Evolutionary conservation across 2,329 filamentous ascomycete genomes (phyloP).

Genomic region (Hortaea sp.): DNA sequence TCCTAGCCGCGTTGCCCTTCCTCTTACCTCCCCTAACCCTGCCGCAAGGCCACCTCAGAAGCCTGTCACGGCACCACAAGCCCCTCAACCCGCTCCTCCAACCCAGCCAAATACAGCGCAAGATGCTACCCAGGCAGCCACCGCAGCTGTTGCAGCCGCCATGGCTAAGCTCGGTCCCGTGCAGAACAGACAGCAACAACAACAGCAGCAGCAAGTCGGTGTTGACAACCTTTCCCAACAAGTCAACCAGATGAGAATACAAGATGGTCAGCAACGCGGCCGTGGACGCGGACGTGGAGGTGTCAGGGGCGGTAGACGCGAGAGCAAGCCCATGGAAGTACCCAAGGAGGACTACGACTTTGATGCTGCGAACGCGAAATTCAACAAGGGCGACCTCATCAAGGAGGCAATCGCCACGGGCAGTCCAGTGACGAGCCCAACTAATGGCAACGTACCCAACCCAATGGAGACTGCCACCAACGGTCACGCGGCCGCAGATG

Average conservation of each 20-base stretch:
- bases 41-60: slow-evolving; percentile 14
- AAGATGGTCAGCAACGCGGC: slow-evolving; percentile 24
- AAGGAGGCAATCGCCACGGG: slow-evolving; percentile 78
- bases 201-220: slow-evolving; percentile 7
- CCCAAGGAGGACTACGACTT: slow-evolving; percentile 91
- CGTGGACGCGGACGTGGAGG: slow-evolving; percentile 40
- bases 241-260: slow-evolving; percentile 62
- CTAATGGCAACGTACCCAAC: slow-evolving; percentile 14
- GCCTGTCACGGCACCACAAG: slow-evolving; percentile 2
- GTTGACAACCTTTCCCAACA: slow-evolving; percentile 64
- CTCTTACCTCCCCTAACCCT: slow-evolving; percentile 41
- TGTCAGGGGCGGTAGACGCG: slow-evolving; percentile 26
- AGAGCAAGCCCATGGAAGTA: slow-evolving; percentile 59
- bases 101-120: slow-evolving; percentile 9
- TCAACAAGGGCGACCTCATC: slow-evolving; percentile 76
- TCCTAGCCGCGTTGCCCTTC: slow-evolving; percentile 48
- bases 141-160: slow-evolving; percentile 67
- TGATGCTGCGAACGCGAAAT: slow-evolving; percentile 72
- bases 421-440: slow-evolving; percentile 49
- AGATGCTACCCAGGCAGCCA: slow-evolving; percentile 62
- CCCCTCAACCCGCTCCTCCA: slow-evolving; percentile 5
- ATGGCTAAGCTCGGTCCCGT: slow-evolving; percentile 58
- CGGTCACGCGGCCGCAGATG: slow-evolving; percentile 10
- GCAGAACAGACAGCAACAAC: slow-evolving; percentile 4
- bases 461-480: slow-evolving; percentile 19